These are phyloP conservation scores for Mycosarcoma maydis DNA, from an alignment of 1,284 basidiomycete genomes.

Conservation along the genomic window DNA sequence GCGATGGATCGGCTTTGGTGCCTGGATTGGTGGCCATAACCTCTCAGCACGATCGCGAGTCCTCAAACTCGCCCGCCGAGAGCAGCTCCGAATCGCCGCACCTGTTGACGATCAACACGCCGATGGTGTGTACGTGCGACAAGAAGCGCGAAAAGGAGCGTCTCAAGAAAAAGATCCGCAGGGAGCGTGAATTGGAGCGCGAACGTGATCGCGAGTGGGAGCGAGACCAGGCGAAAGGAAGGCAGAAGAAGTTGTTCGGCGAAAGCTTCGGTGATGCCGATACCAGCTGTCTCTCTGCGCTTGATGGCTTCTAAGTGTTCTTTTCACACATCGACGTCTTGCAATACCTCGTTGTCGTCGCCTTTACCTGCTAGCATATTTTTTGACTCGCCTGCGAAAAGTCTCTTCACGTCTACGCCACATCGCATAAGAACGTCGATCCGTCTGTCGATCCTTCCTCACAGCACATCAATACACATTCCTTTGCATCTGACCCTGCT, in stretches of 20 bases:
- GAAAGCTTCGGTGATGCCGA: conserved; percentile 46
- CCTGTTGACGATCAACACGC: conserved; percentile 8
- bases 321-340: neutral
- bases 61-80: conserved; percentile 37
- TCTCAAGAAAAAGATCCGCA: conserved; percentile 44
- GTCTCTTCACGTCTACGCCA: too few relatives aligned
- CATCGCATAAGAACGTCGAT: too few relatives aligned
- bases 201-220: conserved; percentile 52
- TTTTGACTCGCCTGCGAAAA: neutral
- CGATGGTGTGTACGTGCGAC: conserved; percentile 41
- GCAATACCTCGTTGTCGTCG: too few relatives aligned
- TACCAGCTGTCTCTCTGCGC: conserved; percentile 36
- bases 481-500: too few relatives aligned
- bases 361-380: neutral
- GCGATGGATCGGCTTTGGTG: conserved; percentile 16
- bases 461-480: neutral
- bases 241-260: conserved; percentile 45
- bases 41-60: conserved; percentile 30
- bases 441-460: too few relatives aligned
- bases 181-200: conserved; percentile 45
- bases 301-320: conserved; percentile 30
- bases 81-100: conserved; percentile 39
- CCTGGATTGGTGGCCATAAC: conserved; percentile 8
- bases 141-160: conserved; percentile 48
- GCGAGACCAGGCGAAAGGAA: conserved; percentile 36